Percentiles rank a stretch among this genome's conserved stretches.
Conservation (phyloP, 2,329 filamentous ascomycete species). For the Apiospora rasikravindrae region DNA sequence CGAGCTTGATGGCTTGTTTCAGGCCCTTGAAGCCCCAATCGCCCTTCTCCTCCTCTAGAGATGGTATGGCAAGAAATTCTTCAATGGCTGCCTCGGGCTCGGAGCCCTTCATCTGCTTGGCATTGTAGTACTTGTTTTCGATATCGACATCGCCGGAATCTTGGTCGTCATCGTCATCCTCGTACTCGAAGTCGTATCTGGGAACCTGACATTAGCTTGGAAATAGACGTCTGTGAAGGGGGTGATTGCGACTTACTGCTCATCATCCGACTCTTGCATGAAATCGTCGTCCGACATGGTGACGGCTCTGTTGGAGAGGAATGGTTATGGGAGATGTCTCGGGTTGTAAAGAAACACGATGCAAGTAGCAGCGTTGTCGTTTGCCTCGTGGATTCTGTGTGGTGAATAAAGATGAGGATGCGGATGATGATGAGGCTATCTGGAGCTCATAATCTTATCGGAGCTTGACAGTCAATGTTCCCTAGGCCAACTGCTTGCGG, state of each 20-base stretch:
- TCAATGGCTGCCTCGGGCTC: conserved; percentile 88
- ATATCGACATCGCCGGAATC: conserved; percentile 90
- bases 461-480: neutral
- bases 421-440: conserved; percentile 1
- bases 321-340: neutral
- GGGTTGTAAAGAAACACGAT: neutral
- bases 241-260: conserved; percentile 64
- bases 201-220: neutral
- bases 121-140: conserved; percentile 99
- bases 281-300: conserved; percentile 89
- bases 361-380: neutral
- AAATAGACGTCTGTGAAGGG: neutral
- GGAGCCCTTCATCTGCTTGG: conserved; percentile 90
- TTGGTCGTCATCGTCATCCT: conserved; percentile 82
- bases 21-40: conserved; percentile 99
- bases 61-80: conserved; percentile 89
- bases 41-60: conserved; percentile 86
- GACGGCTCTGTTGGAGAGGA: conserved; percentile 24
- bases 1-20: conserved; percentile 97
- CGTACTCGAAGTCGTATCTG: conserved; percentile 96
- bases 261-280: conserved; percentile 89
- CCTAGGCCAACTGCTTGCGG: conserved; percentile 11
- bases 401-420: neutral
- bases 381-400: neutral
- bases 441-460: conserved; percentile 15